Conservation (phyloP, 1,284 basidiomycete genomes). For the Puccinia hordei region DNA sequence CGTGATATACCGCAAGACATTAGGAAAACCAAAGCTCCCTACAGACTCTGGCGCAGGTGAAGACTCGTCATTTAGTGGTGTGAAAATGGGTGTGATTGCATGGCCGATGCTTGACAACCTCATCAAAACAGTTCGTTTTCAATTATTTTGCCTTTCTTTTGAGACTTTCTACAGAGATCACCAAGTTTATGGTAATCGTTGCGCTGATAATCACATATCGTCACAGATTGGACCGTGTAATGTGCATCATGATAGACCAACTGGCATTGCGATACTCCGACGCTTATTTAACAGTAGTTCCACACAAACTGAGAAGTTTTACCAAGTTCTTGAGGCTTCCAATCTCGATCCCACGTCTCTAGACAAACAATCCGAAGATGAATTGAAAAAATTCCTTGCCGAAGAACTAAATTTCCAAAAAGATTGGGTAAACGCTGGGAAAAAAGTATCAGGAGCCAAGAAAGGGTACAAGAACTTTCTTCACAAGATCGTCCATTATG, state of each 20-base stretch:
- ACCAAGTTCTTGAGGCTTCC: constrained; percentile 6
- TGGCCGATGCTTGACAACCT: constrained; percentile 1
- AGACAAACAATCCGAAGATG: not conserved
- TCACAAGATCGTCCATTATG: constrained; percentile 28
- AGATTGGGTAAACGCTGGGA: constrained; percentile 24
- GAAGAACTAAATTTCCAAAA: constrained; percentile 19
- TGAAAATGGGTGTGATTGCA: constrained; percentile 20
- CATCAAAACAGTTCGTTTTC: constrained; percentile 10
- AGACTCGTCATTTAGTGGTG: not conserved
- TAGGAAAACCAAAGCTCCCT: constrained; percentile 1
- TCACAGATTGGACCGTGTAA: constrained; percentile 3
- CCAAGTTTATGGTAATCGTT: not conserved
- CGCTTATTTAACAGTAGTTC: not conserved
- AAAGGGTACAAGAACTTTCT: constrained; percentile 41
- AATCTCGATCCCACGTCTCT: constrained; percentile 4
- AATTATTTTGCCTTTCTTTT: not conserved
- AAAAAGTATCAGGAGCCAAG: constrained; percentile 22
- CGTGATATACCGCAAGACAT: constrained; percentile 19
- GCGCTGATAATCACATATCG: not conserved
- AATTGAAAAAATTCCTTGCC: not conserved
- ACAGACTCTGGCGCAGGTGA: not conserved
- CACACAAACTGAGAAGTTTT: not conserved
- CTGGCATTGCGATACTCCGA: not conserved
- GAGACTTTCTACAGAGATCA: not conserved
- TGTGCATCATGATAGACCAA: not conserved